Conservation (phyloP, 306 rosid species). For the Cucurbita argyrosperma region DNA sequence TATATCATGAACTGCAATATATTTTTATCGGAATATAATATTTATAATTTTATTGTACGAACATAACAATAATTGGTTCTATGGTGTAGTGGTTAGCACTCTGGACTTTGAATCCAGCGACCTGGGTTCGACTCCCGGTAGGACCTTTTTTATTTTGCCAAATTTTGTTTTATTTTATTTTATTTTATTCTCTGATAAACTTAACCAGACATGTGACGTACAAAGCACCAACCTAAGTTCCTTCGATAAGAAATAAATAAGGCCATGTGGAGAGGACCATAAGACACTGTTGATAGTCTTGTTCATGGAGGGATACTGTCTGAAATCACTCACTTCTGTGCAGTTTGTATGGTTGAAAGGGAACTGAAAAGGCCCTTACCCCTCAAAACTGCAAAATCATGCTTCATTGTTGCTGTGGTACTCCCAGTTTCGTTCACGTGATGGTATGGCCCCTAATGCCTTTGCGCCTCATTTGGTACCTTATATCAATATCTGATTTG, state of each 20-base stretch:
- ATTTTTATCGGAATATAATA: background rate
- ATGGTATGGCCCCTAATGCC: background rate
- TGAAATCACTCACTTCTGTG: background rate
- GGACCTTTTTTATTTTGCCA: background rate
- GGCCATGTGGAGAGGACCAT: background rate
- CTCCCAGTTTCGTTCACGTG: background rate
- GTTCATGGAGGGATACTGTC: background rate
- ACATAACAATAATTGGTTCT: background rate
- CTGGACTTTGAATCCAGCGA: background rate
- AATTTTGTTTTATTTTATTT: no score
- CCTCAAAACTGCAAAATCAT: background rate
- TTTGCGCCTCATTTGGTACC: background rate
- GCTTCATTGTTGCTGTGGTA: background rate
- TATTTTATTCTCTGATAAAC: no score
- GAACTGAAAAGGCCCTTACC: background rate
- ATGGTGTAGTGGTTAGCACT: slow-evolving; percentile 2
- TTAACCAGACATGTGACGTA: no score
- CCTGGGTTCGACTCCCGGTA: background rate
- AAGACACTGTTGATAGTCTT: background rate
- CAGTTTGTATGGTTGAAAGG: background rate
- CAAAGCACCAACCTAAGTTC: no score
- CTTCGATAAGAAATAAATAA: background rate
- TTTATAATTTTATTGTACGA: no score
- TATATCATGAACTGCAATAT: background rate
- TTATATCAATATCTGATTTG: background rate